Evolutionary conservation across 345 rosid species (phyloP).

Genomic region (Punica granatum): DNA sequence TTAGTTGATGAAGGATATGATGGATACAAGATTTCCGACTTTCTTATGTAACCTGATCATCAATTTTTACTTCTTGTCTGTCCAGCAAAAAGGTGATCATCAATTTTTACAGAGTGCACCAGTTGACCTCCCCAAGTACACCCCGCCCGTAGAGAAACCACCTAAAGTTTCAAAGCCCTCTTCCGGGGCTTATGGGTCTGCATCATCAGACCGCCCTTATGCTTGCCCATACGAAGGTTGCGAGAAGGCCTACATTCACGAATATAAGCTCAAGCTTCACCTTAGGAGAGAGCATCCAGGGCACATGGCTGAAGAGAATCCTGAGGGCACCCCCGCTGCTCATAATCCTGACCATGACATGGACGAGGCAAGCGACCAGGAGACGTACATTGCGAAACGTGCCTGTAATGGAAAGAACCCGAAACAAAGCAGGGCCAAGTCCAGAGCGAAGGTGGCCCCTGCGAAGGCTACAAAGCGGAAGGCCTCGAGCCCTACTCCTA

Average conservation of each 20-base stretch:
- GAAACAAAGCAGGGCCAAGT: slow-evolving; percentile 57
- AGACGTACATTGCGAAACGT: slow-evolving; percentile 49
- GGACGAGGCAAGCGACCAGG: slow-evolving; percentile 88
- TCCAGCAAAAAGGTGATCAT: background rate
- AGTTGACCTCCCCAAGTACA: slow-evolving; percentile 53
- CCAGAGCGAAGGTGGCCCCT: slow-evolving; percentile 61
- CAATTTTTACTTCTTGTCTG: too few species aligned
- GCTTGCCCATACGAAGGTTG: slow-evolving; percentile 91
- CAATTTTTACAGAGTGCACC: slow-evolving; percentile 30
- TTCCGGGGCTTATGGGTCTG: slow-evolving; percentile 45
- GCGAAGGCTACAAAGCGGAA: slow-evolving; percentile 45
- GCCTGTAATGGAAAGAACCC: slow-evolving; percentile 44
- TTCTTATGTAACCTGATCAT: too few species aligned
- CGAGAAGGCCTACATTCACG: slow-evolving; percentile 92
- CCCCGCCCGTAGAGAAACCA: slow-evolving; percentile 44
- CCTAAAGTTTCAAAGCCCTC: slow-evolving; percentile 51
- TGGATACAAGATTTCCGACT: too few species aligned
- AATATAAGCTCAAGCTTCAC: slow-evolving; percentile 96
- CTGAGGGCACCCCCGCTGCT: slow-evolving; percentile 35
- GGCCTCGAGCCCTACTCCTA: slow-evolving; percentile 52
- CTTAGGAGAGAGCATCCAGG: slow-evolving; percentile 90
- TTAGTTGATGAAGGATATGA: background rate
- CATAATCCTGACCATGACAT: slow-evolving; percentile 46
- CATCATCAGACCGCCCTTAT: slow-evolving; percentile 77
- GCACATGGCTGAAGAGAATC: slow-evolving; percentile 59